Conservation (phyloP, 2,329 filamentous ascomycete genomes). For the Verticillium isaacii region DNA sequence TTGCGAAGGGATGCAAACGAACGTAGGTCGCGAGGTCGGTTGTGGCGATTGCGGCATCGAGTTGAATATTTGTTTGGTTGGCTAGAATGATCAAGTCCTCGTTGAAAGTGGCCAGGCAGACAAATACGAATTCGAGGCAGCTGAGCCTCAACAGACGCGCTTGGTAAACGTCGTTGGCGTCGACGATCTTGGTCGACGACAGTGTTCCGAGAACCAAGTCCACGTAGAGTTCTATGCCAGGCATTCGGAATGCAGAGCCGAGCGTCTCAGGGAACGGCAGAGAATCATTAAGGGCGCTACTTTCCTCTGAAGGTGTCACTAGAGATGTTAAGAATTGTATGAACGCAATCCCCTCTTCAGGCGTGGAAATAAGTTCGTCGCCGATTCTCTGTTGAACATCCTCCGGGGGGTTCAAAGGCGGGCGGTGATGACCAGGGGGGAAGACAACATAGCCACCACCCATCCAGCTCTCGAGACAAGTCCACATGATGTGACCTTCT, state of each 20-base stretch:
- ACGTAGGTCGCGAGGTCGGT: conserved; percentile 77
- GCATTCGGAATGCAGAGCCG: conserved; percentile 66
- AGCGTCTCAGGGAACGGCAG: conserved; percentile 85
- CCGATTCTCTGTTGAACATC: conserved; percentile 62
- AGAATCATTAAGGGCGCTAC: conserved; percentile 62
- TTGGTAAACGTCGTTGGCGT: conserved; percentile 63
- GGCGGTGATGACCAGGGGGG: conserved; percentile 20
- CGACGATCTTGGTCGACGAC: conserved; percentile 62
- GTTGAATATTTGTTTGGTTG: conserved; percentile 68
- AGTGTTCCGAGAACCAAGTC: conserved; percentile 84
- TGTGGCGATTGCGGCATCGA: conserved; percentile 70
- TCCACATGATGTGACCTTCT: conserved; percentile 74
- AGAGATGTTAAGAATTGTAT: conserved; percentile 72
- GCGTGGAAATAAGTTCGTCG: conserved; percentile 68
- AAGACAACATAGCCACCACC: conserved; percentile 46
- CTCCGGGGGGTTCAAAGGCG: conserved; percentile 22
- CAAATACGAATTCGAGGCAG: conserved; percentile 78
- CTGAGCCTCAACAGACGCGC: conserved; percentile 69
- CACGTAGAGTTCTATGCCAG: conserved; percentile 87
- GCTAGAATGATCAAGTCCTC: conserved; percentile 86
- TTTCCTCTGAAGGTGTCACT: conserved; percentile 58
- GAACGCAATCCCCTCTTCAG: conserved; percentile 83
- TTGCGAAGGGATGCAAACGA: conserved; percentile 82
- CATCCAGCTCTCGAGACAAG: conserved; percentile 73
- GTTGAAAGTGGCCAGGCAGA: conserved; percentile 83